Percentiles rank a stretch among this genome's conserved stretches.
Evolutionary conservation across 164 flowering plant species (phyloP).

Genomic region (Echeveria elegans): DNA sequence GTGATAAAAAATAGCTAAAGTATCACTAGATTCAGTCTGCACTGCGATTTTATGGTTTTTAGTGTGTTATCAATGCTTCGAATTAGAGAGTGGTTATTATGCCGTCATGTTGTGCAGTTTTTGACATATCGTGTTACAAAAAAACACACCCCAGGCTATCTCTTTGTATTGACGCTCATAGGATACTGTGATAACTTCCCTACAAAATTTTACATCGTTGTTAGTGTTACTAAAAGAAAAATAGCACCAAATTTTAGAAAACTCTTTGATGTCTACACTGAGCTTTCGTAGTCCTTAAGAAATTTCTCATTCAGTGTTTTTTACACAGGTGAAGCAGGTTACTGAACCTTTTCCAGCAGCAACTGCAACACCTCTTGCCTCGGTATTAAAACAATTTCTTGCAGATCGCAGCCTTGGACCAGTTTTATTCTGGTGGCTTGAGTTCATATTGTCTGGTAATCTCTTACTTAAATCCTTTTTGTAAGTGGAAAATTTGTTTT

Average conservation of each 20-base stretch:
- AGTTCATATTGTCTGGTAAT: conserved; percentile 94
- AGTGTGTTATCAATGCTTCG: neutral
- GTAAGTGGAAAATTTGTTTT: neutral
- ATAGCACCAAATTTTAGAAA: neutral
- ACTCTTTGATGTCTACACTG: neutral
- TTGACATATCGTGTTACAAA: neutral
- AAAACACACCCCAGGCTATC: neutral
- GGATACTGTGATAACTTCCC: neutral
- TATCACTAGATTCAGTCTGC: too few species aligned
- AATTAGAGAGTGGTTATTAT: neutral
- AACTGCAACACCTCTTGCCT: conserved; percentile 71
- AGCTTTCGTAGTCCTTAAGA: neutral
- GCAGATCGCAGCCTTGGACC: conserved; percentile 94
- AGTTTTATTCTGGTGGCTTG: conserved; percentile 93
- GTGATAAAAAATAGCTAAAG: too few species aligned
- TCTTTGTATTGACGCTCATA: neutral
- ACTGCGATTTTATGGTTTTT: too few species aligned
- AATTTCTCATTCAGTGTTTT: neutral
- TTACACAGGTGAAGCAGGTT: conserved; percentile 69
- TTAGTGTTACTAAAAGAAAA: neutral
- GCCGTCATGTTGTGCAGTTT: neutral
- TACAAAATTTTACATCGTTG: neutral
- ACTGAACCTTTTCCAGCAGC: conserved; percentile 91
- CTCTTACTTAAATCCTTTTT: neutral
- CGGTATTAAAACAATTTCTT: conserved; percentile 82